Conservation (phyloP, 2,329 filamentous ascomycete species). For the Hypoxylon sp. region DNA sequence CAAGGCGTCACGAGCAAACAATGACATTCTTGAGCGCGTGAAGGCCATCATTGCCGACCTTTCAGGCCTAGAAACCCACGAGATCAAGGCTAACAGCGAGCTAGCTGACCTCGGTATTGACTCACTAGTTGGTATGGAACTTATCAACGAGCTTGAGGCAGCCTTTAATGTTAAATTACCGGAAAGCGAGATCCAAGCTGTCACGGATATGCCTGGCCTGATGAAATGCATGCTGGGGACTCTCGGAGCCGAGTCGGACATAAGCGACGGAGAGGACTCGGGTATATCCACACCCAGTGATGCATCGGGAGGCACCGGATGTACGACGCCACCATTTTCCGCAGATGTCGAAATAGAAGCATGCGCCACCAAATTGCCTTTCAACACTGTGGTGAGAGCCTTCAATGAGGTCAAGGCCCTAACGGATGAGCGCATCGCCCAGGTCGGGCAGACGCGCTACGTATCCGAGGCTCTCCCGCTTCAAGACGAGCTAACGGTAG, state of each 20-base stretch:
- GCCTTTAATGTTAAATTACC: constrained; percentile 51
- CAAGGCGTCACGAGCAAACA: not conserved
- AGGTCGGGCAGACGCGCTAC: constrained; percentile 13
- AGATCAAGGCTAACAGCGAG: constrained; percentile 56
- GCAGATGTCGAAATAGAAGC: constrained; percentile 1
- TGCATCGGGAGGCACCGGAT: not conserved
- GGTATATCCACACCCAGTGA: constrained; percentile 10
- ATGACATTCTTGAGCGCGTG: constrained; percentile 12
- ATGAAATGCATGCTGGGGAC: constrained; percentile 21
- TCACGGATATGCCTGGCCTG: constrained; percentile 8
- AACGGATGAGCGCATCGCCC: constrained; percentile 29
- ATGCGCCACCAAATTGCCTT: constrained; percentile 10
- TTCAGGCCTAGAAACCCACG: constrained; percentile 35
- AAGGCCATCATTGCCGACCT: constrained; percentile 23
- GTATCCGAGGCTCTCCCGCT: constrained; percentile 12
- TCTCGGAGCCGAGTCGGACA: constrained; percentile 14
- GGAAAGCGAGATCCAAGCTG: constrained; percentile 15
- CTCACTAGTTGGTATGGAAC: constrained; percentile 64
- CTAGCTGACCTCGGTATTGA: constrained; percentile 64
- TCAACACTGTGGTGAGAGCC: constrained; percentile 20
- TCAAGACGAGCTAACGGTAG: constrained; percentile 21
- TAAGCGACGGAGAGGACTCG: constrained; percentile 17
- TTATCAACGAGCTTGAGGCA: constrained; percentile 59
- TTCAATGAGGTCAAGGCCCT: constrained; percentile 24
- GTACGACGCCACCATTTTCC: constrained; percentile 6